Evolutionary conservation across 352 stramenopile species (phyloP).

Genomic region (Thraustotheca clavata): DNA sequence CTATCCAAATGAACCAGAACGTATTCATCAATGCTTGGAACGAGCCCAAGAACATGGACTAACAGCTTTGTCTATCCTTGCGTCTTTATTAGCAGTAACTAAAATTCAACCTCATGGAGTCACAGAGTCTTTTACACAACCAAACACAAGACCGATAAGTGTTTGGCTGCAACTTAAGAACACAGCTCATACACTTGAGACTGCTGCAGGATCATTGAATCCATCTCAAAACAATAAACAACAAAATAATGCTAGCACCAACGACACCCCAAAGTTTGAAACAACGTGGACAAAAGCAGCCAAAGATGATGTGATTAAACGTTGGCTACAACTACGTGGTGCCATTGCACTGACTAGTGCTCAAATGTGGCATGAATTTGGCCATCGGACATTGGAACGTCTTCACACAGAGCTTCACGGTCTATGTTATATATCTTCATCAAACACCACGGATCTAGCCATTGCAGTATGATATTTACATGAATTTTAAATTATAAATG

Average conservation of each 20-base stretch:
- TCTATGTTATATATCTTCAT: background rate
- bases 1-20: background rate
- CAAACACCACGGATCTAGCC: background rate
- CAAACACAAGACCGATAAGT: background rate
- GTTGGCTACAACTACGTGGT: background rate
- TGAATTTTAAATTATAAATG: background rate
- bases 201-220: background rate
- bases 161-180: background rate
- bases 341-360: background rate
- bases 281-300: background rate
- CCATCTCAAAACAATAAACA: background rate
- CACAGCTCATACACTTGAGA: background rate
- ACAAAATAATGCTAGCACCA: background rate
- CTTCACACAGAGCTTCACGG: background rate
- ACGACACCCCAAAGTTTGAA: no score
- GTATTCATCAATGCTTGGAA: background rate
- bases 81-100: background rate
- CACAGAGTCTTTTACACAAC: background rate
- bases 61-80: background rate
- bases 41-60: background rate
- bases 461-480: background rate
- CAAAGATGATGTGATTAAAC: background rate
- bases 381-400: background rate
- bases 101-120: background rate
- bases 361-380: slow-evolving; percentile 3